These are phyloP conservation scores for Aureobasidium pullulans DNA, from an alignment of 2,329 filamentous ascomycete genomes.

Conservation along the genomic window DNA sequence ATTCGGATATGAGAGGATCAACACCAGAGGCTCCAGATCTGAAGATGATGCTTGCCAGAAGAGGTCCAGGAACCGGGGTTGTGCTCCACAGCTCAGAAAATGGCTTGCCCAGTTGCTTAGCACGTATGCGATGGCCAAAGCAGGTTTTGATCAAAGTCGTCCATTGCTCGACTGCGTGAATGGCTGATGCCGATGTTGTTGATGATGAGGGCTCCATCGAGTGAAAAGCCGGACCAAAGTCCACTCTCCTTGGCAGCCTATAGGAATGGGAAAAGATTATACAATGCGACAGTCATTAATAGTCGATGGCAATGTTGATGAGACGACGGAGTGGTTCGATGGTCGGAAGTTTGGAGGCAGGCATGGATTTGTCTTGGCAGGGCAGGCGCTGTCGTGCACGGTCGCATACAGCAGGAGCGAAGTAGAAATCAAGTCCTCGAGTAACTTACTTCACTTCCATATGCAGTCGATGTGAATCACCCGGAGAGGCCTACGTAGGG, in stretches of 20 bases:
- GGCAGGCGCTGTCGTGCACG: neutral
- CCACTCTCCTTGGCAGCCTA: neutral
- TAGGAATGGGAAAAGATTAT: neutral
- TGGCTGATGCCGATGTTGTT: neutral
- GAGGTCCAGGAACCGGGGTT: neutral
- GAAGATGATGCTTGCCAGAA: slow-evolving; percentile 11
- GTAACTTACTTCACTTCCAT: too few species aligned
- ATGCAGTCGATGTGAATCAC: too few species aligned
- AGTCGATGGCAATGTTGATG: neutral
- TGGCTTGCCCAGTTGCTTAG: slow-evolving; percentile 10
- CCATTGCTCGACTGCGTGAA: slow-evolving; percentile 15
- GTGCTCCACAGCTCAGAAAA: slow-evolving; percentile 11
- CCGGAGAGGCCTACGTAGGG: too few species aligned
- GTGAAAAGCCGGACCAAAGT: neutral
- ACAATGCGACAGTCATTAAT: neutral
- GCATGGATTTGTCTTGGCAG: slow-evolving; percentile 4
- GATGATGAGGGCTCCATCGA: neutral
- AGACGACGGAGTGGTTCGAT: neutral
- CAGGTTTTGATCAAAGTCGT: slow-evolving; percentile 10
- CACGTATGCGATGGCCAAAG: slow-evolving; percentile 14
- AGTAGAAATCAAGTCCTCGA: neutral
- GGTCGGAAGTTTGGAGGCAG: neutral
- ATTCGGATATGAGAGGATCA: slow-evolving; percentile 24
- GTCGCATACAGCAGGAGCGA: neutral
- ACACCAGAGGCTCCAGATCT: slow-evolving; percentile 9